phyloP scores from a whole-genome alignment of 2,329 filamentous ascomycete species.

The Hypoxylon sp. region DNA sequence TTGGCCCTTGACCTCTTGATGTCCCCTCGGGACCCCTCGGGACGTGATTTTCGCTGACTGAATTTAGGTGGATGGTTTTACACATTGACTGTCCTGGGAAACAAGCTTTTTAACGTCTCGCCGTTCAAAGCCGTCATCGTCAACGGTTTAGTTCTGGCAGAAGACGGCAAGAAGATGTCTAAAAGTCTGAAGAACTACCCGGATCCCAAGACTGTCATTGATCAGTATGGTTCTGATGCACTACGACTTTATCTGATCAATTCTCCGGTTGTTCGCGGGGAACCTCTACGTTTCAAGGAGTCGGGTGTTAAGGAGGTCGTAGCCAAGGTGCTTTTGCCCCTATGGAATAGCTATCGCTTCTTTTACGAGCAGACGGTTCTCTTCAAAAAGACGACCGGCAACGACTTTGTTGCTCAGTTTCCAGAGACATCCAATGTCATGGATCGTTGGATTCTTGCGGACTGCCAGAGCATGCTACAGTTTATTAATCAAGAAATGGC shows the following conservation, averaged over 20 bases:
- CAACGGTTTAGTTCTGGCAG: conserved; percentile 92
- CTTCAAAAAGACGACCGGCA: conserved; percentile 85
- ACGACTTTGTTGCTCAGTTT: conserved; percentile 81
- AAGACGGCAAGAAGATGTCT: conserved; percentile 99
- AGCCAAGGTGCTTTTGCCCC: conserved; percentile 87
- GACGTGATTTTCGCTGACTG: conserved; percentile 17
- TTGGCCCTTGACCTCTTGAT: not conserved
- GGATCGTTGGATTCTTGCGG: conserved; percentile 95
- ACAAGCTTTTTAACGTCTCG: conserved; percentile 85
- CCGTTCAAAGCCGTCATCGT: conserved; percentile 98
- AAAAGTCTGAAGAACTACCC: conserved; percentile 98
- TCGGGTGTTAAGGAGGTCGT: conserved; percentile 94
- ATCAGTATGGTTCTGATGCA: conserved; percentile 91
- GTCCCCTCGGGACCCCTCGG: too few species aligned
- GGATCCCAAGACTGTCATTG: conserved; percentile 85
- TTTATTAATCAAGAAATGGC: conserved; percentile 96
- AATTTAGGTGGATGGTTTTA: conserved; percentile 88
- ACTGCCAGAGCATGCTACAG: conserved; percentile 89
- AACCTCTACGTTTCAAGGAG: conserved; percentile 93
- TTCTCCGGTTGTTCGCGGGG: conserved; percentile 92
- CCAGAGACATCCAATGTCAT: conserved; percentile 88
- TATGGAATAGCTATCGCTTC: conserved; percentile 99
- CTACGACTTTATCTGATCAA: conserved; percentile 97
- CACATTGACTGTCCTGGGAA: conserved; percentile 88
- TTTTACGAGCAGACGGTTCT: conserved; percentile 90